These are phyloP conservation scores for Leptoxyphium fumago DNA, from an alignment of 2,329 filamentous ascomycete species.

Conservation along the genomic window DNA sequence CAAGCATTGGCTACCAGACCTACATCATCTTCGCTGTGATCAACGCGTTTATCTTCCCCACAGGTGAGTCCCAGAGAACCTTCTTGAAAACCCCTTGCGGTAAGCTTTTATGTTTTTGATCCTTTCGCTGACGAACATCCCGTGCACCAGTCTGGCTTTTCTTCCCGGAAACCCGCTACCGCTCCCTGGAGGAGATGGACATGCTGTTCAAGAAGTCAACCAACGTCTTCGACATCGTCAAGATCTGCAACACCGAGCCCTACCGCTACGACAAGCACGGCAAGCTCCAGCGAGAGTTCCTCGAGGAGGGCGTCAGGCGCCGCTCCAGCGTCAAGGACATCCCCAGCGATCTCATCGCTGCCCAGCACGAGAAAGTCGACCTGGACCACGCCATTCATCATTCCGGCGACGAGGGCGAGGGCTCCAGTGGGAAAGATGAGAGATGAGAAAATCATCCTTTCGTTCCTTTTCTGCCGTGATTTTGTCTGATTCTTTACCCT, in stretches of 20 bases:
- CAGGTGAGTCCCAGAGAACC: background rate
- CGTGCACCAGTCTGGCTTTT: slow-evolving; percentile 20
- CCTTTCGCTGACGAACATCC: too few relatives aligned
- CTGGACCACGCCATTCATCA: background rate
- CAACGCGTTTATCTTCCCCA: slow-evolving; percentile 43
- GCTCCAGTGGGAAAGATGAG: background rate
- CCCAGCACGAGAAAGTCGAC: background rate
- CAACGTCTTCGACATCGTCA: slow-evolving; percentile 29
- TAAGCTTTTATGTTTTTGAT: background rate
- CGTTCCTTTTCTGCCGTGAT: too few relatives aligned
- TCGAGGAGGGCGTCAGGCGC: background rate
- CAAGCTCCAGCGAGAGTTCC: slow-evolving; percentile 26
- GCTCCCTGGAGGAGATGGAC: slow-evolving; percentile 53
- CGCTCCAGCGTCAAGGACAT: background rate
- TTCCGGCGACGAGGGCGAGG: background rate
- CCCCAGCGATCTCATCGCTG: background rate
- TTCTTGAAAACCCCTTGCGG: background rate
- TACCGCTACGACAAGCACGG: slow-evolving; percentile 45
- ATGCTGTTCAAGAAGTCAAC: slow-evolving; percentile 44
- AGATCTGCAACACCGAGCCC: slow-evolving; percentile 34
- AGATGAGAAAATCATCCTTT: background rate
- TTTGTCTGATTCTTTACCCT: too few relatives aligned
- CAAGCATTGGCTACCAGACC: slow-evolving; percentile 42
- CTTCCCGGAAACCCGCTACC: slow-evolving; percentile 50
- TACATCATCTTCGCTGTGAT: slow-evolving; percentile 54